Evolutionary conservation across 2,329 filamentous ascomycete genomes (phyloP), one percentile per base, ranked within the genome.

Genomic region (Pseudogymnoascus sp.): DNA sequence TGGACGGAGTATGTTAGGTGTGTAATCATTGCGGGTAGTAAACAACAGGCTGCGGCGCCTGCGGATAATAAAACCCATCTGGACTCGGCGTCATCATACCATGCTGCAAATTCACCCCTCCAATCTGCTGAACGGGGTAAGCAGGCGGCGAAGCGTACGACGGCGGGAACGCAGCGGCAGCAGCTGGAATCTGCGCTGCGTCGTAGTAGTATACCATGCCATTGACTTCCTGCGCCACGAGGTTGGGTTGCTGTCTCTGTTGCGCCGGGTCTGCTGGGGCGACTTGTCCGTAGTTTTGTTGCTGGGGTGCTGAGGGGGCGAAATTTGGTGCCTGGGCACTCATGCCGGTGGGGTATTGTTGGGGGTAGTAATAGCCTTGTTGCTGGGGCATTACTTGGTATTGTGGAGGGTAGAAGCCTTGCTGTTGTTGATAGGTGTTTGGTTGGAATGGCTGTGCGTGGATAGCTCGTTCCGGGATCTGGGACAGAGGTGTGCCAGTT

Each of bases 201-300:
- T 96, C 89, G 69, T 92, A 92, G 73, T 96, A 99, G 74, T 96
- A 97, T 0, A 96, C 92, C 83, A 95, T 97, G 65, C 94, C 94
- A 68, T 96, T 96, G 66, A 87, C 87, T 77, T 97, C 93, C 73
- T 97, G 92, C 0, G 91, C 90, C 58, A 88, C 82, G 42, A 85
- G 73, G 65, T 79, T 82, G 15, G 78, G 70, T 18, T 88, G 82
- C 62, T 83, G 83, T 15, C 79, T 80, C 2, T 77, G 74, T 66
- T 82, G 84, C 31, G 77, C 75, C 5, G 71, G 64, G 15, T 62
- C 62, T 27, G 62, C 33, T 59, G 67, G 68, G 15, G 63, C 60
- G 13, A 65, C 69, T 40, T 66, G 62, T 48, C 48, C 68, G 74
- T 67, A 60, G 45, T 70, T 69, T 59, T 64, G 73, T 65, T 64